These are phyloP conservation scores for Lactarius vividus DNA, from an alignment of 768 basidiomycete genomes.

Conservation along the genomic window DNA sequence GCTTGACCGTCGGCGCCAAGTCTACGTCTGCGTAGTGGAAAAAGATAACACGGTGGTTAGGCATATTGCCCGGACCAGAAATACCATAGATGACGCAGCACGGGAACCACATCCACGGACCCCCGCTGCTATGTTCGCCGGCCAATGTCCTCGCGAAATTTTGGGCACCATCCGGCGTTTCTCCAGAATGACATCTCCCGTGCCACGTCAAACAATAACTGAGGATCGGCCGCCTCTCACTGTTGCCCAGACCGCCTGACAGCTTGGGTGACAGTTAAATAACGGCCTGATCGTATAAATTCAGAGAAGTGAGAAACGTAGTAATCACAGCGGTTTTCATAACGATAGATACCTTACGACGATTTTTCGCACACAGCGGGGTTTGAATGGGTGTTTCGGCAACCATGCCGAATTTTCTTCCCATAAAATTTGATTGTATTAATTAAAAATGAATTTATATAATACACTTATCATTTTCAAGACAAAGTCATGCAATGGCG, in stretches of 20 bases:
- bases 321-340: too few species aligned
- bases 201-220: neutral
- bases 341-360: too few species aligned
- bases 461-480: too few species aligned
- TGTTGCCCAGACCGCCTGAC: neutral
- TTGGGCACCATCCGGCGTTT: neutral
- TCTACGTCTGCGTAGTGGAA: neutral
- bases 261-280: neutral
- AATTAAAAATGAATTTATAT: too few species aligned
- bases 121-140: neutral
- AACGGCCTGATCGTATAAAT: neutral
- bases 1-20: neutral
- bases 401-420: too few species aligned
- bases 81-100: neutral
- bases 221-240: neutral
- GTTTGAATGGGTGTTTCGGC: too few species aligned
- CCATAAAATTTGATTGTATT: too few species aligned
- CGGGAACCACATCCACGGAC: too few species aligned
- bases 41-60: neutral
- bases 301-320: neutral
- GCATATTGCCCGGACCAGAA: neutral
- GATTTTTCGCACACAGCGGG: too few species aligned
- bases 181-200: neutral
- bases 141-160: neutral
- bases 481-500: too few species aligned